Evolutionary conservation across 163 green algal genomes (phyloP), one percentile per base, ranked within the genome.

Genomic region (Coccomyxa subellipsoidea): DNA sequence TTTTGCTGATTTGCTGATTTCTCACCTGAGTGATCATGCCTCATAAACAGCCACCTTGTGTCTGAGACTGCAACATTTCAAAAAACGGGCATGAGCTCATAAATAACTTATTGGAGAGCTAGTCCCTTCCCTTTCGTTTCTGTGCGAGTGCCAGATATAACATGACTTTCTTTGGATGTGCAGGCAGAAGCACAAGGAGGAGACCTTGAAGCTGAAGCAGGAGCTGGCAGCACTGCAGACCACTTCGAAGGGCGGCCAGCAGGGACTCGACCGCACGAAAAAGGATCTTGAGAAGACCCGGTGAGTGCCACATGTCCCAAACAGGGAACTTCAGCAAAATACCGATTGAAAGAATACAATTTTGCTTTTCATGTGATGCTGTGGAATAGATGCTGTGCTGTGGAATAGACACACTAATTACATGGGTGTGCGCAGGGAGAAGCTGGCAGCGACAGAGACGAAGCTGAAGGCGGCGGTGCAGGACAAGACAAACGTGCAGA

Each of bases 201-300:
- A 97, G 84, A 77, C 93, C 31, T 79, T 87, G 7, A 77, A 84
- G 15, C 77, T 95, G 29, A 92, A 91, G 77, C 79, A 87, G 69
- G 80, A 92, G 71, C 85, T 94, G 7, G 91, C 93, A 78, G 91
- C 83, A 77, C 91, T 78, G 76, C 92, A 81, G 72, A 84, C 76
- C 82, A 91, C 80, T 73, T 90, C 78, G 87, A 96, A 95, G 88
- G 90, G 85, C 25, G 91, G 88, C 15, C 82, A 89, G 38, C 93
- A 94, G 82, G 86, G 87, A 54, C 90, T 91, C 27, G 91, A 96
- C 37, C 59, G 87, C 15, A 79, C 86, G 40, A 84, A 91, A 73
- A 95, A 95, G 84, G 91, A 96, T 34, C 81, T 93, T 0, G 91
- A 95, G 21, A 90, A 90, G 40, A 83, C 89, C 47, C 86, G 84